Evolutionary conservation across 768 basidiomycete species (phyloP).

Genomic region (Hygrocybe punicea): DNA sequence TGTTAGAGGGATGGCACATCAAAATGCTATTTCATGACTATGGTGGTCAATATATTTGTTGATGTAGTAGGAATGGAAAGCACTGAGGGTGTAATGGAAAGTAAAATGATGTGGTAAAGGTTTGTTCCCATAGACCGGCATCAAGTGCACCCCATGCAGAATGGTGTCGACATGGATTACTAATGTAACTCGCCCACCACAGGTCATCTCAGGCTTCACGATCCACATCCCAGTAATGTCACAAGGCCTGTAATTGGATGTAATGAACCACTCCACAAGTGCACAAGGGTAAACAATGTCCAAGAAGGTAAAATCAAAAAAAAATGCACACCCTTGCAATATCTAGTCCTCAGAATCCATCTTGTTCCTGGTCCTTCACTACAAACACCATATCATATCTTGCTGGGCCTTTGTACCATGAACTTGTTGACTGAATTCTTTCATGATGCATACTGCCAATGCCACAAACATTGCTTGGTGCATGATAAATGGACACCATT

Average conservation of each 20-base stretch:
- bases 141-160: background rate
- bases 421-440: too few relatives aligned
- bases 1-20: too few relatives aligned
- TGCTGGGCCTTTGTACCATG: too few relatives aligned
- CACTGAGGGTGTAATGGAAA: background rate
- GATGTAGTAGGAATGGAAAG: background rate
- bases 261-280: constrained; percentile 31
- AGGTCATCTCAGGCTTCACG: too few relatives aligned
- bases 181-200: background rate
- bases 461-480: too few relatives aligned
- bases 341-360: constrained; percentile 22
- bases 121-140: background rate
- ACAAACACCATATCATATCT: too few relatives aligned
- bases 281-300: constrained; percentile 26
- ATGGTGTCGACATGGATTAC: constrained; percentile 28
- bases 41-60: constrained; percentile 7
- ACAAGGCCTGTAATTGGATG: constrained; percentile 20
- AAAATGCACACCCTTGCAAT: constrained; percentile 23
- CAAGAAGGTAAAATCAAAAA: constrained; percentile 25
- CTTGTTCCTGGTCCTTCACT: too few relatives aligned
- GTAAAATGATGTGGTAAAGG: background rate
- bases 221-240: constrained; percentile 27
- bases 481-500: too few relatives aligned
- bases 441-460: too few relatives aligned
- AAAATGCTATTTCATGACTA: background rate